phyloP scores from a whole-genome alignment of 371 early-diverging fungal genomes.

The Umbelopsis sp. region DNA sequence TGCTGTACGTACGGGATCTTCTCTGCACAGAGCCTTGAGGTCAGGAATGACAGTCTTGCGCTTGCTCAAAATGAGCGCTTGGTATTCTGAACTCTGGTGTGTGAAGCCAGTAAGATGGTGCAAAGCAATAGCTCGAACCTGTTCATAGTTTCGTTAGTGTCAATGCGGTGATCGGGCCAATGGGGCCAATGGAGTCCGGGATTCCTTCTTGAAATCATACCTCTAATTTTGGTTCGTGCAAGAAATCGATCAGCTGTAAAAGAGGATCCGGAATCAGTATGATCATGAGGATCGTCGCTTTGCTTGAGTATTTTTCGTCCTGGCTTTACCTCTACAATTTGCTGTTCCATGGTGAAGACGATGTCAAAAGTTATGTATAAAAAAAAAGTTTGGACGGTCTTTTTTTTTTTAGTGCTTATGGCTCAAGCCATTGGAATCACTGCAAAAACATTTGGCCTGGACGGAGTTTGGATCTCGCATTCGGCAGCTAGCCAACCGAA shows the following conservation, averaged over 20 bases:
- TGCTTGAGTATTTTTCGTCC: neutral
- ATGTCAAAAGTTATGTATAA: slow-evolving; percentile 6
- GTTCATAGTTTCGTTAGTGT: neutral
- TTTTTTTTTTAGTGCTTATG: neutral
- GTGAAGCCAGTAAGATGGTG: slow-evolving; percentile 81
- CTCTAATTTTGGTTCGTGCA: slow-evolving; percentile 66
- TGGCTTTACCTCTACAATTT: slow-evolving; percentile 26
- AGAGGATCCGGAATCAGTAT: neutral
- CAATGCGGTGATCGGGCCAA: no score
- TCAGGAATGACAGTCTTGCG: slow-evolving; percentile 64
- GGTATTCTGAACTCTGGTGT: slow-evolving; percentile 61
- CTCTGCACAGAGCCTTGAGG: slow-evolving; percentile 70
- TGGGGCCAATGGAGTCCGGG: neutral
- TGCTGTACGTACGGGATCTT: slow-evolving; percentile 63
- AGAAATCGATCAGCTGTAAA: slow-evolving; percentile 60
- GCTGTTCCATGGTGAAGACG: slow-evolving; percentile 26
- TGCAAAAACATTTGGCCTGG: no score
- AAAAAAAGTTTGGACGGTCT: slow-evolving; percentile 20
- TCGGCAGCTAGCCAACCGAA: no score
- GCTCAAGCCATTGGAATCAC: neutral
- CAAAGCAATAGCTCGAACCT: slow-evolving; percentile 81
- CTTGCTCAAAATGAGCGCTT: slow-evolving; percentile 63
- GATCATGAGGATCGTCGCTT: neutral
- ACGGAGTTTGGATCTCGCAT: no score
- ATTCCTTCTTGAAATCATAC: slow-evolving; percentile 36